phyloP scores from a whole-genome alignment of 805 yeast species.

The Saturnispora besseyi region DNA sequence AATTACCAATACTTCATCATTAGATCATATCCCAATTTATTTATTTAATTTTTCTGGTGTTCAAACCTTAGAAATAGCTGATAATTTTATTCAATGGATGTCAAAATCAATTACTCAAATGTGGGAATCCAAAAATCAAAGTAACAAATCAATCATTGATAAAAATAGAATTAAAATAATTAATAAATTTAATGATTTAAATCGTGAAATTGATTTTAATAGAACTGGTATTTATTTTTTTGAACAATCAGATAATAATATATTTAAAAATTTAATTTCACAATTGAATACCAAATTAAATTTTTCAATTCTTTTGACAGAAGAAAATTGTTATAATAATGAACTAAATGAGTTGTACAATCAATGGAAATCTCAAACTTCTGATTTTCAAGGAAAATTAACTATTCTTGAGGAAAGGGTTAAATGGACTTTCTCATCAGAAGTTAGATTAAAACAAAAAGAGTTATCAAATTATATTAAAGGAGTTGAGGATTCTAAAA shows the following conservation, averaged over 20 bases:
- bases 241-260: conserved; percentile 55
- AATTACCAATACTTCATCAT: conserved; percentile 16
- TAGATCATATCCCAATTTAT: conserved; percentile 50
- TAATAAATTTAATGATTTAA: conserved; percentile 26
- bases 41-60: conserved; percentile 74
- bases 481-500: conserved; percentile 38
- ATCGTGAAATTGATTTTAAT: background rate
- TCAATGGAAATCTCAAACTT: conserved; percentile 29
- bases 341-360: conserved; percentile 49
- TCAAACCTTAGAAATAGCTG: conserved; percentile 69
- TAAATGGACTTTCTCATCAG: conserved; percentile 32
- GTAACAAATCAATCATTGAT: conserved; percentile 69
- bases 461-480: conserved; percentile 43
- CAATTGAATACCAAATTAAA: conserved; percentile 54
- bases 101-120: conserved; percentile 73
- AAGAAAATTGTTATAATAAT: conserved; percentile 37
- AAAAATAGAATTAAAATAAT: conserved; percentile 44
- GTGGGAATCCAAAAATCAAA: conserved; percentile 60
- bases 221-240: conserved; percentile 55
- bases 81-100: conserved; percentile 95
- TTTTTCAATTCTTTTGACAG: conserved; percentile 69
- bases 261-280: conserved; percentile 39
- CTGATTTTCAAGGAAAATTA: conserved; percentile 48
- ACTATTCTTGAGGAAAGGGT: conserved; percentile 40
- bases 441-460: conserved; percentile 40